Conservation (phyloP, 177 flowering plant genomes). For the Vitis hybrid region DNA sequence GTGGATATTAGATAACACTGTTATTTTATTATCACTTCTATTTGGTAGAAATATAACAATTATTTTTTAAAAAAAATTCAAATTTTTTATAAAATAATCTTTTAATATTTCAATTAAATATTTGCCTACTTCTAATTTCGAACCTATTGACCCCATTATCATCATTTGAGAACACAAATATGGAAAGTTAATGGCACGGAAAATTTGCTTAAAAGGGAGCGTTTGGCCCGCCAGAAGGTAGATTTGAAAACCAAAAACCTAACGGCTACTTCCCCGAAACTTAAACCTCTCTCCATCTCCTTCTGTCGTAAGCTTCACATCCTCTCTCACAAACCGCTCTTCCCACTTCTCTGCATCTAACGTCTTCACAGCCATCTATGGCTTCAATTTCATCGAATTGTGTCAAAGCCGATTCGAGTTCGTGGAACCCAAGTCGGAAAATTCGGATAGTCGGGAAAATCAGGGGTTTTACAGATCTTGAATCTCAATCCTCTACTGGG, state of each 20-base stretch:
- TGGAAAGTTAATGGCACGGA: too few relatives aligned
- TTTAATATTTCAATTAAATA: too few relatives aligned
- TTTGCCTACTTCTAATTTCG: too few relatives aligned
- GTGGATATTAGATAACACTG: fast-evolving
- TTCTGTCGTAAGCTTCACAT: background rate
- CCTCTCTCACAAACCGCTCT: slow-evolving; percentile 1
- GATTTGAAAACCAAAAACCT: background rate
- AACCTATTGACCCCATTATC: too few relatives aligned
- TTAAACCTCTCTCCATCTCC: background rate
- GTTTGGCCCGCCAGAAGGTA: background rate
- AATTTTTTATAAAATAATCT: too few relatives aligned
- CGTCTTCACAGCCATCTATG: slow-evolving; percentile 10
- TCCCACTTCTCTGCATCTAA: background rate
- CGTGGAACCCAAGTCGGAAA: slow-evolving; percentile 21
- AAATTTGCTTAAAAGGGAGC: background rate
- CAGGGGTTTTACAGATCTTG: slow-evolving; percentile 31
- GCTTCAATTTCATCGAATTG: slow-evolving; percentile 16
- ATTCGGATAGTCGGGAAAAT: slow-evolving; percentile 57
- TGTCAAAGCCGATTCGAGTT: slow-evolving; percentile 4
- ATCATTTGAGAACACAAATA: too few relatives aligned
- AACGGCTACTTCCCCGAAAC: slow-evolving; percentile 8
- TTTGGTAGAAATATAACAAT: too few relatives aligned
- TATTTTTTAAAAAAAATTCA: too few relatives aligned
- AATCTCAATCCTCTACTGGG: slow-evolving; percentile 16
- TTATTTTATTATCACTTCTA: too few relatives aligned